Conservation (phyloP, 805 yeast genomes). For the Kazachstania kunashirensis region DNA sequence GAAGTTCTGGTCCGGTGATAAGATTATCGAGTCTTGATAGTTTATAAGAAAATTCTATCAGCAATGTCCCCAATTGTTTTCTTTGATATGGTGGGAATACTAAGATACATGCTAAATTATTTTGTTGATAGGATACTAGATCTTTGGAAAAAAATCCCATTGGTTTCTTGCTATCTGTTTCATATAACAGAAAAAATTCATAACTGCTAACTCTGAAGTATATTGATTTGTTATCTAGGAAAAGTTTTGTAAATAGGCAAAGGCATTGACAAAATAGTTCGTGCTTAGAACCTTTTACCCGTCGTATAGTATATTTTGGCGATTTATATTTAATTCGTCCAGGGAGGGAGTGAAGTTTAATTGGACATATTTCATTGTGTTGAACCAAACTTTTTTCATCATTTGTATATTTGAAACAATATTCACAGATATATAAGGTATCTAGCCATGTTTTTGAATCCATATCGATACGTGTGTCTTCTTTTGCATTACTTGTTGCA, state of each 20-base stretch:
- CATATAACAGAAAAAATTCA: slow-evolving; percentile 69
- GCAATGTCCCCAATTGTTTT: slow-evolving; percentile 60
- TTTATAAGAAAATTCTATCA: slow-evolving; percentile 77
- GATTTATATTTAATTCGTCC: slow-evolving; percentile 68
- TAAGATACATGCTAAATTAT: slow-evolving; percentile 84
- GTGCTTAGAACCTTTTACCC: slow-evolving; percentile 57
- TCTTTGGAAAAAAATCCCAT: slow-evolving; percentile 94
- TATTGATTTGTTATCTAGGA: slow-evolving; percentile 81
- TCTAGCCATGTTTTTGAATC: slow-evolving; percentile 41
- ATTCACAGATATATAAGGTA: slow-evolving; percentile 60
- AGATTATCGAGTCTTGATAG: slow-evolving; percentile 55
- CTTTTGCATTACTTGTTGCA: slow-evolving; percentile 5
- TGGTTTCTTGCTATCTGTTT: slow-evolving; percentile 38
- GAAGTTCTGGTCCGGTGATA: slow-evolving; percentile 85
- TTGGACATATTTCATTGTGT: slow-evolving; percentile 44
- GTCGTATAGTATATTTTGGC: slow-evolving; percentile 45
- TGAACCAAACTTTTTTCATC: slow-evolving; percentile 33
- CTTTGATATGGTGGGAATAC: slow-evolving; percentile 90
- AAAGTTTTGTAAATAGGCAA: slow-evolving; percentile 77
- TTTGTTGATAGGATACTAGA: slow-evolving; percentile 59
- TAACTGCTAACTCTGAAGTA: slow-evolving; percentile 70
- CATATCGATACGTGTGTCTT: slow-evolving; percentile 10
- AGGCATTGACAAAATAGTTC: slow-evolving; percentile 70
- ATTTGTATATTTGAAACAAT: slow-evolving; percentile 75
- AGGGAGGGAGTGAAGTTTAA: slow-evolving; percentile 38